phyloP scores from a whole-genome alignment of 176 grass and related monocot species.

The Aechmea fasciata region DNA sequence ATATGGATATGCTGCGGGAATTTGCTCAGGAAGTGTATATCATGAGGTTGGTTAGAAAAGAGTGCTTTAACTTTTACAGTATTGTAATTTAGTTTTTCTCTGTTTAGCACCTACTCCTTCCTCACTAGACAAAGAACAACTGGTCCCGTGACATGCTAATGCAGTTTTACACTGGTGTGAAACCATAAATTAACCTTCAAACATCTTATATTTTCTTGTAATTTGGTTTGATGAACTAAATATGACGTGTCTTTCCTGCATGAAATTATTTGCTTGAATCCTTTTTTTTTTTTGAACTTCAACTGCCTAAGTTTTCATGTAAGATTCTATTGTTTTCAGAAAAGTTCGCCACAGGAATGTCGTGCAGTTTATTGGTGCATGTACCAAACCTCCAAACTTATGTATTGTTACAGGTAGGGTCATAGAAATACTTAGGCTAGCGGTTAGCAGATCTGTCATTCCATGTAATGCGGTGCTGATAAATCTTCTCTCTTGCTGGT shows the following conservation, averaged over 20 bases:
- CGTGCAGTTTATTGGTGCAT: slow-evolving; percentile 44
- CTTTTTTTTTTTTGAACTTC: not conserved
- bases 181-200: no score
- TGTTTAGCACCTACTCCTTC: not conserved
- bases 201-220: no score
- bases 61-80: not conserved
- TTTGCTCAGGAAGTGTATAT: slow-evolving; percentile 99
- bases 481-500: not conserved
- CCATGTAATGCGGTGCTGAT: not conserved
- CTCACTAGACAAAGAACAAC: no score
- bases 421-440: not conserved
- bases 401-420: slow-evolving; percentile 41
- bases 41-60: slow-evolving; percentile 55
- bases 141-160: no score
- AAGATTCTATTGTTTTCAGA: slow-evolving; percentile 18
- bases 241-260: not conserved
- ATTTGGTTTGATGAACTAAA: not conserved
- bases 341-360: slow-evolving; percentile 54
- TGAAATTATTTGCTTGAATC: not conserved
- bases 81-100: not conserved
- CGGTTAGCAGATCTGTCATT: not conserved
- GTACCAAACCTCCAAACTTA: slow-evolving; percentile 34
- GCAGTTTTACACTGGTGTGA: no score
- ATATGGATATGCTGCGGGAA: slow-evolving; percentile 81
- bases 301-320: not conserved